Evolutionary conservation across 768 basidiomycete genomes (phyloP).

Genomic region (Lanmaoa rubissima): DNA sequence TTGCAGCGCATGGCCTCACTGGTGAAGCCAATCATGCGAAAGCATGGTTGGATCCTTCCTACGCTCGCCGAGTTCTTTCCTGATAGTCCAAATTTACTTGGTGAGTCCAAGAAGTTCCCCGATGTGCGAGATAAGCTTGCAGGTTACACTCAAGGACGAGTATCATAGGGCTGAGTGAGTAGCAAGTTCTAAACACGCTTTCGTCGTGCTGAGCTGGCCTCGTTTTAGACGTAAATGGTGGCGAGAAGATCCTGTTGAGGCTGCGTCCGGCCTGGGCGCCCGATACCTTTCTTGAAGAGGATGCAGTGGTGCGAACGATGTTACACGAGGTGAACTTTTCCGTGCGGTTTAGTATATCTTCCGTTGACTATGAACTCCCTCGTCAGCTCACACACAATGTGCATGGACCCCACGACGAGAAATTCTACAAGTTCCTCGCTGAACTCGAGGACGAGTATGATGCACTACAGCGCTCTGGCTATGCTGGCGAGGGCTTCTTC

Average conservation of each 20-base stretch:
- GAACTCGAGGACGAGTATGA: slow-evolving; percentile 85
- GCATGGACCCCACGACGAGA: slow-evolving; percentile 87
- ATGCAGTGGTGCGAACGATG: slow-evolving; percentile 80
- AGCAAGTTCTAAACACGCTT: background rate
- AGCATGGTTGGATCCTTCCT: slow-evolving; percentile 75
- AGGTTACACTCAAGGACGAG: slow-evolving; percentile 7
- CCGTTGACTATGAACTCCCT: background rate
- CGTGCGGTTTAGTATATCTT: too few relatives aligned
- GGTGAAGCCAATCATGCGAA: slow-evolving; percentile 94
- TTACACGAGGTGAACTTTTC: slow-evolving; percentile 70
- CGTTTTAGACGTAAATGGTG: slow-evolving; percentile 66
- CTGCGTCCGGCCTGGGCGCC: slow-evolving; percentile 69
- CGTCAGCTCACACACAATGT: slow-evolving; percentile 82
- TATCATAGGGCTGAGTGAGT: slow-evolving; percentile 39
- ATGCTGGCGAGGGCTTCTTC: slow-evolving; percentile 90
- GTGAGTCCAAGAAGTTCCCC: slow-evolving; percentile 40
- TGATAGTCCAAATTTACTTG: slow-evolving; percentile 65
- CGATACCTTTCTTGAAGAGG: slow-evolving; percentile 72
- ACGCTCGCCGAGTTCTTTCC: slow-evolving; percentile 89
- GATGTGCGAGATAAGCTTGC: background rate
- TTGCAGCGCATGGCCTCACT: slow-evolving; percentile 70
- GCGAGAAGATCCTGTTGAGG: slow-evolving; percentile 80
- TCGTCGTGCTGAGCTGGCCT: background rate
- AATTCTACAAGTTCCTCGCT: slow-evolving; percentile 71
- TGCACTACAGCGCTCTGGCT: slow-evolving; percentile 73